These are phyloP conservation scores for Xylaria sp. DNA, from an alignment of 2,329 filamentous ascomycete genomes.

Conservation along the genomic window DNA sequence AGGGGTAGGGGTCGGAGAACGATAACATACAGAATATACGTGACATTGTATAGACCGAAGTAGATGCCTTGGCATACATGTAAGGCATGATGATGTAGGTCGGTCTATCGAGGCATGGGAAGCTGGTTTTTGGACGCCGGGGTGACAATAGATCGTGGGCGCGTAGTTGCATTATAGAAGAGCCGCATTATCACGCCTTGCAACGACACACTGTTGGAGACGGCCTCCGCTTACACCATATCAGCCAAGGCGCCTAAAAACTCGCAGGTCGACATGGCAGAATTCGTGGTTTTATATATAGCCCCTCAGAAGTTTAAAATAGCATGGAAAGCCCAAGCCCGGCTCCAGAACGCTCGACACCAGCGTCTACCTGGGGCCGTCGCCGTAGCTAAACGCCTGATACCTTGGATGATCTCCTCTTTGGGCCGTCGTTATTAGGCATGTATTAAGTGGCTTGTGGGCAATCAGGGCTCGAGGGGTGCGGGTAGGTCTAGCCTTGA, in stretches of 20 bases:
- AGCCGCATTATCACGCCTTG: slow-evolving; percentile 34
- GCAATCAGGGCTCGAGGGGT: neutral
- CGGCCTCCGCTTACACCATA: slow-evolving; percentile 6
- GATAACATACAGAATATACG: slow-evolving; percentile 34
- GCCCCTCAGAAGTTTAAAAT: neutral
- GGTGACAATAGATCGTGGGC: slow-evolving; percentile 27
- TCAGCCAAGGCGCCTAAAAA: slow-evolving; percentile 16
- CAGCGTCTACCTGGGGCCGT: neutral
- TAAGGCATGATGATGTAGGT: slow-evolving; percentile 35
- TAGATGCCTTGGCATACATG: slow-evolving; percentile 32
- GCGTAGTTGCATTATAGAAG: slow-evolving; percentile 38
- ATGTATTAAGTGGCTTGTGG: neutral
- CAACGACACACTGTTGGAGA: slow-evolving; percentile 28
- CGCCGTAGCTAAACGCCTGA: neutral
- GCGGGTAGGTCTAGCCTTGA: slow-evolving; percentile 6
- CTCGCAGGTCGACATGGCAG: slow-evolving; percentile 2
- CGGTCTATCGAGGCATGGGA: slow-evolving; percentile 16
- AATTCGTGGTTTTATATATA: slow-evolving; percentile 4
- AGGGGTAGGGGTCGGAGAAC: slow-evolving; percentile 15
- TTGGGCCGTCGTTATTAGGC: neutral
- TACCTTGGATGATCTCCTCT: slow-evolving; percentile 4
- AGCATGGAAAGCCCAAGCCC: neutral
- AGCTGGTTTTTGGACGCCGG: slow-evolving; percentile 17
- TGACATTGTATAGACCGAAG: slow-evolving; percentile 31
- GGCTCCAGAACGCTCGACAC: neutral